A percentile compares a stretch with the other conserved stretches of the same genome.
These are phyloP conservation scores for Amanita polypyramis DNA, from an alignment of 768 basidiomycete species.

Conservation along the genomic window DNA sequence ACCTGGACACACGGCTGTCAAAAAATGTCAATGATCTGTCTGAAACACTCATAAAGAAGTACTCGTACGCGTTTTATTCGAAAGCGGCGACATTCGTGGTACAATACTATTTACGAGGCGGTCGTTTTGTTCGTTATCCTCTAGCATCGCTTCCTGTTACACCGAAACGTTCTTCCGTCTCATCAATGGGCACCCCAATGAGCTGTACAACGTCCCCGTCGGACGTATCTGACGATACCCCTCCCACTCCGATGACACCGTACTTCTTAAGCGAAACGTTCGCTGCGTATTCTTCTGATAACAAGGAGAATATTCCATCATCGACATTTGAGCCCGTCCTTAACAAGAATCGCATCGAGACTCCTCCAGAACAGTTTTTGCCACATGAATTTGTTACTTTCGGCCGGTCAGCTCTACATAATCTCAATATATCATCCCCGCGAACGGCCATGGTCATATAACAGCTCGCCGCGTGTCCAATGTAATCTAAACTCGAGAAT, in stretches of 20 bases:
- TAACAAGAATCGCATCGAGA: conserved; percentile 61
- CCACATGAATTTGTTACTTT: conserved; percentile 77
- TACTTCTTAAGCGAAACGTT: conserved; percentile 52
- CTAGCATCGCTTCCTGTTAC: conserved; percentile 53
- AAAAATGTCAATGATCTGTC: conserved; percentile 89
- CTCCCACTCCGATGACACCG: conserved; percentile 71
- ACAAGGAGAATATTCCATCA: conserved; percentile 73
- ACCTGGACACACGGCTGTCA: conserved; percentile 77
- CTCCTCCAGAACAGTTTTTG: conserved; percentile 63
- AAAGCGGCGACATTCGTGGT: conserved; percentile 91
- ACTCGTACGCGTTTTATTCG: conserved; percentile 93
- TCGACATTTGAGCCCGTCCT: conserved; percentile 57
- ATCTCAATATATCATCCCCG: conserved; percentile 61
- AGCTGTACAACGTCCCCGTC: conserved; percentile 66
- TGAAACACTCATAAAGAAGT: conserved; percentile 95
- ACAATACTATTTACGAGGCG: conserved; percentile 88
- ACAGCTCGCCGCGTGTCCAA: conserved; percentile 23
- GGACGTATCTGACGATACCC: conserved; percentile 76
- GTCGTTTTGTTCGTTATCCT: conserved; percentile 49
- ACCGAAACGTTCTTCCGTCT: conserved; percentile 43
- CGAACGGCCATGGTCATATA: conserved; percentile 53
- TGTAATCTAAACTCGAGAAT: conserved; percentile 27
- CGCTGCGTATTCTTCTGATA: conserved; percentile 44
- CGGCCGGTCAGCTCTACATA: conserved; percentile 70
- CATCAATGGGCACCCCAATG: conserved; percentile 60